A percentile compares a stretch with the other conserved stretches of the same genome.
phyloP scores from a whole-genome alignment of 352 stramenopile species.

The Phytophthora litchii region DNA sequence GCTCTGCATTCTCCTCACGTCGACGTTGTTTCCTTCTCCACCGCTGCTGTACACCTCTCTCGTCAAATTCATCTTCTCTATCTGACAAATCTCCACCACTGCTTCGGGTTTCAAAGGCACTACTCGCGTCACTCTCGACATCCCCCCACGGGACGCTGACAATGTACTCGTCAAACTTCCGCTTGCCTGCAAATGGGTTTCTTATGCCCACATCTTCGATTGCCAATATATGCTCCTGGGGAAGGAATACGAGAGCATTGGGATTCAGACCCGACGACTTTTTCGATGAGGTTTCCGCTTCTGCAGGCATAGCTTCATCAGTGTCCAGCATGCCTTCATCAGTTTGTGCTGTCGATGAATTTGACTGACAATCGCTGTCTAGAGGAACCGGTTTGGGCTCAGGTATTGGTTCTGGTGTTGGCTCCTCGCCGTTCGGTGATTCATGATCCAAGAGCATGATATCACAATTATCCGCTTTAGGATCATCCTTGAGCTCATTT shows the following conservation, averaged over 20 bases:
- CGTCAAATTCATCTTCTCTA: slow-evolving; percentile 30
- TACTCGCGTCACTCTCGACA: slow-evolving; percentile 26
- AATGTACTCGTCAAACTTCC: slow-evolving; percentile 78
- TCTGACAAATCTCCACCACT: slow-evolving; percentile 26
- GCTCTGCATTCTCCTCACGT: slow-evolving; percentile 54
- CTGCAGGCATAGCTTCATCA: not conserved
- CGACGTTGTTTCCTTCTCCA: slow-evolving; percentile 41
- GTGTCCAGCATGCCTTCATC: slow-evolving; percentile 18
- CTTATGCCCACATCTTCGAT: slow-evolving; percentile 4
- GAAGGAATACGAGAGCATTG: slow-evolving; percentile 62
- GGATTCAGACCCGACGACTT: slow-evolving; percentile 53
- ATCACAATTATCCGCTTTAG: not conserved
- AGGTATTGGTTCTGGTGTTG: slow-evolving; percentile 22
- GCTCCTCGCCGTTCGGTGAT: slow-evolving; percentile 13
- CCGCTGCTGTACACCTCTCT: slow-evolving; percentile 11
- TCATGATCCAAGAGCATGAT: not conserved
- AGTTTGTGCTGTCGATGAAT: slow-evolving; percentile 15
- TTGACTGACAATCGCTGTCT: slow-evolving; percentile 16
- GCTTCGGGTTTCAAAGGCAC: slow-evolving; percentile 18
- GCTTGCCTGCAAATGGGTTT: slow-evolving; percentile 45
- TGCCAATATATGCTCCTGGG: slow-evolving; percentile 17
- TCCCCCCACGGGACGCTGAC: slow-evolving; percentile 51
- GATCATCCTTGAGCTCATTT: not conserved
- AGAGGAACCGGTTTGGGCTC: slow-evolving; percentile 1
- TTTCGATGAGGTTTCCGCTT: slow-evolving; percentile 14